Evolutionary conservation across 768 basidiomycete species (phyloP).

Genomic region (Collybia sordida): DNA sequence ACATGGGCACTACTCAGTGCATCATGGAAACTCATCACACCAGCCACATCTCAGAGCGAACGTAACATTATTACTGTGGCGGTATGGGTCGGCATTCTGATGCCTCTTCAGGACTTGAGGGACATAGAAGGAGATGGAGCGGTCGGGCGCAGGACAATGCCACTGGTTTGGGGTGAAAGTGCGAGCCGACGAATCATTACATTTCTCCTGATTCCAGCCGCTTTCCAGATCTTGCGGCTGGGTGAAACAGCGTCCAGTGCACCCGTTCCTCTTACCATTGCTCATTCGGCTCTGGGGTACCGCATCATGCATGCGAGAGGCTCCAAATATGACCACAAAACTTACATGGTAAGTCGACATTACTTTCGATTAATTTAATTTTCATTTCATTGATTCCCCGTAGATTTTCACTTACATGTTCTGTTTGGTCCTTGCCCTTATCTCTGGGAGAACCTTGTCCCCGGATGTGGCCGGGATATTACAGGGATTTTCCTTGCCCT

Average conservation of each 20-base stretch:
- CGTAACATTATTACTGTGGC: constrained; percentile 5
- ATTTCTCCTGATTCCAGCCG: constrained; percentile 6
- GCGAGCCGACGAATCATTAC: constrained; percentile 6
- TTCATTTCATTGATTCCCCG: not conserved
- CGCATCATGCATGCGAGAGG: constrained; percentile 6
- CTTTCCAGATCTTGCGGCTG: constrained; percentile 2
- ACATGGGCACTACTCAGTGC: constrained; percentile 14
- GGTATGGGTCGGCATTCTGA: constrained; percentile 7
- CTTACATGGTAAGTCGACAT: constrained; percentile 13
- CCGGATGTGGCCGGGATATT: too few relatives aligned
- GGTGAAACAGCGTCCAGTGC: constrained; percentile 4
- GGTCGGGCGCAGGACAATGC: constrained; percentile 13
- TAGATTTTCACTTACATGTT: constrained; percentile 10
- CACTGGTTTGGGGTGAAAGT: constrained; percentile 10
- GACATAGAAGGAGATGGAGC: constrained; percentile 13
- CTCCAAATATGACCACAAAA: constrained; percentile 15
- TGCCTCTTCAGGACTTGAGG: constrained; percentile 13
- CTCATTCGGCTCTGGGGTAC: constrained; percentile 10
- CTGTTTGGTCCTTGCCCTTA: constrained; percentile 5
- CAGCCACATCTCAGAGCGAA: not conserved
- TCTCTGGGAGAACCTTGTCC: not conserved
- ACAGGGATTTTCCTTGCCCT: too few relatives aligned
- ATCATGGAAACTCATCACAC: constrained; percentile 8
- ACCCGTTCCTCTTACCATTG: not conserved
- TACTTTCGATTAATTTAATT: not conserved